phyloP scores from a whole-genome alignment of 805 yeast species.

The Sugiyamaella floridensis region DNA sequence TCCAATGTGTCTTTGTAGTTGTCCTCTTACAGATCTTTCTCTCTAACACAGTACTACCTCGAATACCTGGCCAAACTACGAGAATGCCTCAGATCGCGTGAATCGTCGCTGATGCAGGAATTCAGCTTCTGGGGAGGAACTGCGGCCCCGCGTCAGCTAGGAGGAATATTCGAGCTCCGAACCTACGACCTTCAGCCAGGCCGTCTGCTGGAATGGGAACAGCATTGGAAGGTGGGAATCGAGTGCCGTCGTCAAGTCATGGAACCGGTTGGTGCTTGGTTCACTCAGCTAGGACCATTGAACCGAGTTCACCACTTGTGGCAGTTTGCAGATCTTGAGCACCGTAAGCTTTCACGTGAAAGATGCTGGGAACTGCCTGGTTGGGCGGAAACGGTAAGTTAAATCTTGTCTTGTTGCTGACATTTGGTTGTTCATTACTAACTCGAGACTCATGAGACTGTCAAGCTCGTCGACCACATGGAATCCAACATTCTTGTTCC shows the following conservation, averaged over 20 bases:
- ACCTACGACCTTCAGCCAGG: constrained; percentile 36
- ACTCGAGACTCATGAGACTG: constrained; percentile 34
- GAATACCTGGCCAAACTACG: constrained; percentile 28
- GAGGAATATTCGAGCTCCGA: constrained; percentile 39
- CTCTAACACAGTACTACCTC: constrained; percentile 18
- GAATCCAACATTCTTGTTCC: constrained; percentile 35
- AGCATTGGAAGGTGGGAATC: constrained; percentile 36
- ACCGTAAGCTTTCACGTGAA: constrained; percentile 35
- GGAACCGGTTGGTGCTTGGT: constrained; percentile 45
- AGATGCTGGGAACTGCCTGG: constrained; percentile 40
- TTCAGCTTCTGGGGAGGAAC: constrained; percentile 42
- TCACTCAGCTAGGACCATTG: constrained; percentile 35
- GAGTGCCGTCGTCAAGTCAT: constrained; percentile 39
- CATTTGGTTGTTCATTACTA: constrained; percentile 1
- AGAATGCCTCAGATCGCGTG: constrained; percentile 30
- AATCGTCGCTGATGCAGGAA: constrained; percentile 34
- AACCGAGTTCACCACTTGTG: constrained; percentile 38
- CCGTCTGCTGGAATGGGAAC: constrained; percentile 37
- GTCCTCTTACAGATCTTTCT: background rate
- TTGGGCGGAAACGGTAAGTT: constrained; percentile 36
- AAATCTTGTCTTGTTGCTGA: constrained; percentile 1
- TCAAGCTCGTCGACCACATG: constrained; percentile 34
- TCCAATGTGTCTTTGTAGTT: too few relatives aligned
- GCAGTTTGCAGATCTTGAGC: constrained; percentile 41
- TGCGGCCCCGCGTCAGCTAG: constrained; percentile 35